Evolutionary conservation across 345 rosid genomes (phyloP).

Genomic region (Carallia brachiata): DNA sequence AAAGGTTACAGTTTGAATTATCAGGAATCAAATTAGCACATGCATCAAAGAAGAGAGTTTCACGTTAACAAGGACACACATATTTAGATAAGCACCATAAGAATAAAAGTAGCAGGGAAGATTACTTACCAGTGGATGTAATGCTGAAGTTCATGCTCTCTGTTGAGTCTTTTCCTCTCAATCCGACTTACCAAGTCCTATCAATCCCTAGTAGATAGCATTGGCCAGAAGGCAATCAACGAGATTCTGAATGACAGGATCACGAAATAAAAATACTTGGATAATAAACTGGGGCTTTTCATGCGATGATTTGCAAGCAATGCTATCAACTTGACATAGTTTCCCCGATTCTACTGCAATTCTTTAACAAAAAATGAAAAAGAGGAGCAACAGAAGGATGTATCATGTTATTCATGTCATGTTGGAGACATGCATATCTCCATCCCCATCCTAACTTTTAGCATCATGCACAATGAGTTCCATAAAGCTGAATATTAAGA

Average conservation of each 20-base stretch:
- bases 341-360: constrained; percentile 61
- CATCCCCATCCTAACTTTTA: constrained; percentile 81
- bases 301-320: constrained; percentile 60
- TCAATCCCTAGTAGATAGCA: constrained; percentile 18
- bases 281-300: constrained; percentile 67
- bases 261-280: not conserved
- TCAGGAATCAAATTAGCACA: too few species aligned
- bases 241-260: not conserved
- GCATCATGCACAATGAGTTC: constrained; percentile 94
- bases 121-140: constrained; percentile 54
- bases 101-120: constrained; percentile 1
- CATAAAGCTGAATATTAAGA: constrained; percentile 54
- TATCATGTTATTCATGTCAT: constrained; percentile 36
- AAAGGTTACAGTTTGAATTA: too few species aligned
- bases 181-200: constrained; percentile 80
- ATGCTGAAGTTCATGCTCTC: constrained; percentile 78
- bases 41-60: too few species aligned
- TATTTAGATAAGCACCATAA: not conserved
- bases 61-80: too few species aligned
- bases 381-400: not conserved
- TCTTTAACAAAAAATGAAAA: constrained; percentile 34
- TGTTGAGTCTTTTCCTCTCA: constrained; percentile 50
- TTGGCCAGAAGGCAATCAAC: constrained; percentile 4
- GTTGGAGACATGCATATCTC: constrained; percentile 43
- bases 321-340: constrained; percentile 46